Base-by-base conservation (phyloP, 129 eudicot genomes). In the Cynara cardunculus region DNA sequence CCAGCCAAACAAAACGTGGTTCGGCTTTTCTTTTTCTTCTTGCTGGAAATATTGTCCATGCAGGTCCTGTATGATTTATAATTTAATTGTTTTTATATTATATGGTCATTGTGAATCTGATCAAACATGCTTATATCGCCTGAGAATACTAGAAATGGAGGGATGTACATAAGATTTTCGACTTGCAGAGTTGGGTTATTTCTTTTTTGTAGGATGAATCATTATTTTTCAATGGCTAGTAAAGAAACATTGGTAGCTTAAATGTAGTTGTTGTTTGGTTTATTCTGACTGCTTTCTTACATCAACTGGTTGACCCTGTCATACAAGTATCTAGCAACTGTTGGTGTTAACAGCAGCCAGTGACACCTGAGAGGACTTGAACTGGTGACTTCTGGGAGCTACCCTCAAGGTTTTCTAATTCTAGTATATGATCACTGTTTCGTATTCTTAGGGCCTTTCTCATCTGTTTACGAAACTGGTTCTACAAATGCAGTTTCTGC, bases 121-220 rank as follows among this genome's bases (percentile, higher is more conserved):
- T 13, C 41, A 34, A 18, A 73, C 77, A 34, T 74, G 10, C 74
- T 74, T 74, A 53, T 75, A 49, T 75, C 79, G 32, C 31, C 5
- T 31, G 70, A 75, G 69, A 34, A 71, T 34, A 75, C 79, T 30
- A 75, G 49, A 30, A 74, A 26, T 13, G 18, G 69, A 37, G 53
- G 79, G 30, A 25, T 75, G 79, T 75, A 56, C 69, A 56, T 75
- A 75, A 75, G 49, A n/a, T 75, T 30, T 34, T 75, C 79, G 69
- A 31, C 28, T 18, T 75, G 41, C 39, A 3, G 28, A 30, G 27
- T 2, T 34, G 27, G 25, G 26, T 21, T 22, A 18, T 53, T 71
- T 71, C 16, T 32, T 71, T 71, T 19, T 71, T 32, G 75, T 71
- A 71, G 53, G 75, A 34, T 71, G 49, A 8, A 19, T 34, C 27